Evolutionary conservation across 1,139 yeast genomes (phyloP), one percentile per base, ranked within the genome.

Genomic region (Torulaspora globosa): DNA sequence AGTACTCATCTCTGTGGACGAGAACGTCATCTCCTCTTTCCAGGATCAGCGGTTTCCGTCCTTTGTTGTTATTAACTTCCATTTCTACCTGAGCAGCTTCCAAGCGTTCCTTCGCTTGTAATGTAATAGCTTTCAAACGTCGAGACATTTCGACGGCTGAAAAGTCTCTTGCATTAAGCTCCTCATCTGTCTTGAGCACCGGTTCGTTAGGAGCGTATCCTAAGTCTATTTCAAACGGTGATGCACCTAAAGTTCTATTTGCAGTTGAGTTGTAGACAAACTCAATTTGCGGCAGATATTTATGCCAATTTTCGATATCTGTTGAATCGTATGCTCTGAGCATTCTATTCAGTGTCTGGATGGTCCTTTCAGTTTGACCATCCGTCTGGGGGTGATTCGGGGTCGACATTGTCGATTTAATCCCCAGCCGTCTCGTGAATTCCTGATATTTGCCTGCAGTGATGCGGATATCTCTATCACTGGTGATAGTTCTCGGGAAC

Each of bases 231-330:
- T 29, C 32, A 5, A 29, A 12, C n/a, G 32, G 18, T n/a, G 16
- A 12, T 29, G n/a, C 14, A n/a, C 32, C 32, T n/a, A 29, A 12
- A 4, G 32, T 29, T n/a, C 32, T 3, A 31, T 32, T 32, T n/a
- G 16, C 12, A 5, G 39, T 33, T 3, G 39, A 33, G 36, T 49
- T 46, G 39, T 49, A 43, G 5, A 40, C 45, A 29, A 51, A 47
- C 32, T 52, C 50, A 3, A 48, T 43, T 2, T 14, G n/a, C 3
- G 53, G 51, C 14, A 52, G 37, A 24, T 27, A 44, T n/a, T 3
- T 10, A 11, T 16, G 41, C 57, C 56, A 50, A 3, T 12, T 9
- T 2, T 4, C 8, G 7, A 4, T n/a, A 12, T 12, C 16, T 3
- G 18, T 29, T 15, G n/a, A n/a, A 15, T 2, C 14, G n/a, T 29